Evolutionary conservation across 2,329 filamentous ascomycete genomes (phyloP), one percentile per base, ranked within the genome.

Genomic region (Xylaria multiplex): DNA sequence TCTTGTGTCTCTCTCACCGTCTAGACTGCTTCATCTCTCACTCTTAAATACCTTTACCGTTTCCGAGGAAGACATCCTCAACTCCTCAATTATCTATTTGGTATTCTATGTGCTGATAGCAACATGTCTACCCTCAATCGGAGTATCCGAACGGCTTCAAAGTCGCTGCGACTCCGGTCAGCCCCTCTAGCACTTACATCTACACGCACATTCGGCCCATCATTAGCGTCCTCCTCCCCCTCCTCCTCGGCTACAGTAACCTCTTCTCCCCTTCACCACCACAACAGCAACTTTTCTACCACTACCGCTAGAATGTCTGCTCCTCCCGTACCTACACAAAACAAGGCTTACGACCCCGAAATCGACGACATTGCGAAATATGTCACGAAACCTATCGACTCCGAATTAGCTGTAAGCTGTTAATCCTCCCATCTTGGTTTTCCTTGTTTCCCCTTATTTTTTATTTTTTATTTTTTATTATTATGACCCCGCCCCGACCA

Each of bases 341-440:
- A 80, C 67, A 82, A 86, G 78, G 85, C 89, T 73, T 97, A 95
- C 81, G 95, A 98, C 79, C 89, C 91, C 70, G 95, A 97, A 83
- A 96, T 98, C 81, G 90, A 89, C 80, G 94, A 98, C 79, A 97
- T 99, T 85, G 95, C 95, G 69, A 88, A 86, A 81, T 99, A 97
- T 82, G 91, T 98, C 78, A 92, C 94, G 79, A 95, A 94, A 81
- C 86, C 92, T 65, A 91, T 98, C 77, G 86, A 95, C 74, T 98
- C 95, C 35, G 93, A 97, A 72, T 87, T 99, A 75, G 96, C 96
- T 78, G 94, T 97, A 85, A 81, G 93, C 83, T 32, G 56, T 16
- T n/a, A 30, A 37, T 19, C n/a, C 52, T 8, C 11, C 42, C 37
- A 40, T 13, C 37, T 13, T 13, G 4, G 9, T 40, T 40, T 40